Percentiles rank a stretch among this genome's conserved stretches.
Evolutionary conservation across 2,329 filamentous ascomycete species (phyloP).

Genomic region (Neobulgaria alba): DNA sequence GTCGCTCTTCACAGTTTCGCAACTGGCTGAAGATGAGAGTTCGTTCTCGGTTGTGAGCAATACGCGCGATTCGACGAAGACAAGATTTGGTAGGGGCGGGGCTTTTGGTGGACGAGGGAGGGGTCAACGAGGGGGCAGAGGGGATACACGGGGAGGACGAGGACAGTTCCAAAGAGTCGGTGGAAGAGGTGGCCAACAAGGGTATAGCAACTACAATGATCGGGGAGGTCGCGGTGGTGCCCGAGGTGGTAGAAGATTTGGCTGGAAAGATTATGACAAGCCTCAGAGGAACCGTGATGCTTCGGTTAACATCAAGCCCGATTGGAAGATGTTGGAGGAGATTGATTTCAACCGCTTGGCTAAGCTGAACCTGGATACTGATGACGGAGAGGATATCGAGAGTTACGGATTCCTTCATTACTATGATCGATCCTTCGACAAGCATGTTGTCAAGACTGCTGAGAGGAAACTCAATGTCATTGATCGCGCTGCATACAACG

Average conservation of each 20-base stretch:
- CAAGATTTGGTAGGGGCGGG: conserved; percentile 80
- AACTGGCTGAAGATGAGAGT: conserved; percentile 89
- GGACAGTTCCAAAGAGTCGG: conserved; percentile 62
- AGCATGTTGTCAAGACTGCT: conserved; percentile 78
- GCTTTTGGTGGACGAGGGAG: conserved; percentile 73
- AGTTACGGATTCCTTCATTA: conserved; percentile 96
- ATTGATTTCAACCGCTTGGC: conserved; percentile 93
- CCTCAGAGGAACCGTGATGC: conserved; percentile 92
- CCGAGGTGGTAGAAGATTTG: conserved; percentile 77
- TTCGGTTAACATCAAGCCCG: conserved; percentile 89
- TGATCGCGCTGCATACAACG: conserved; percentile 95
- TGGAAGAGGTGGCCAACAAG: conserved; percentile 57
- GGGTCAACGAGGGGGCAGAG: conserved; percentile 61
- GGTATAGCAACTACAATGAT: conserved; percentile 60
- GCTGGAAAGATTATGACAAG: conserved; percentile 99
- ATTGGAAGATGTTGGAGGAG: conserved; percentile 94
- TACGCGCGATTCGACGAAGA: conserved; percentile 75
- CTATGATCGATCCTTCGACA: conserved; percentile 95
- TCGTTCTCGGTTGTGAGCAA: conserved; percentile 98
- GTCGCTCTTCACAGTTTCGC: conserved; percentile 73
- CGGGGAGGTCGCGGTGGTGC: conserved; percentile 62
- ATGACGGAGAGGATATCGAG: conserved; percentile 91
- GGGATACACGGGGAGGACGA: conserved; percentile 56
- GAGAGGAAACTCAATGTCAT: conserved; percentile 83
- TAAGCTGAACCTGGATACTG: conserved; percentile 92